Evolutionary conservation across 139 green algal genomes (phyloP), one percentile per base, ranked within the genome.

Genomic region (Chlamydomonas sphaeroides): DNA sequence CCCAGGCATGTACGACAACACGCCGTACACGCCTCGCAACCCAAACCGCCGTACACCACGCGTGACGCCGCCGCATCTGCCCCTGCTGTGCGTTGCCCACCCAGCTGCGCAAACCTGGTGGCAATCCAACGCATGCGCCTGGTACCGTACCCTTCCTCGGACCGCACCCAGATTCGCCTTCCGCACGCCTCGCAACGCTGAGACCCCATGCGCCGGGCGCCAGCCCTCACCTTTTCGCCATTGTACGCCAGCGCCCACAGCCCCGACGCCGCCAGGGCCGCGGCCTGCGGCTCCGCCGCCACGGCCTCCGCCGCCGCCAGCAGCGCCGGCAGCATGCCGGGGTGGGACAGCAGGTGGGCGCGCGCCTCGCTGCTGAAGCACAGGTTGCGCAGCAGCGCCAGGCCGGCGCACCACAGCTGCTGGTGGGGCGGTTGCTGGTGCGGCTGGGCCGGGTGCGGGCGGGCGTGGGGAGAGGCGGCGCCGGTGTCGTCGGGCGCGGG

Each of bases 361-460:
- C 88, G 85, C 68, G 88, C 79, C 32, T 92, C 90, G 0, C 77
- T 17, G 23, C 75, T 45, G n/a, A 94, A 90, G 8, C 81, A 85
- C 71, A 94, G 68, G 71, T 94, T 94, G 57, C 89, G 88, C 71
- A 92, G 75, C 68, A 94, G 83, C 32, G 89, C 86, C 65, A 94
- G 78, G 8, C 63, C 83, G 1, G 56, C 33, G 48, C 68, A 68
- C 32, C 49, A 49, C 21, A 84, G 48, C 32, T n/a, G 26, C 32
- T 21, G 21, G 5, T 39, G 38, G 38, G 45, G 63, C 63, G 11
- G 42, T 3, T 33, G 28, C 28, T 38, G 75, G n/a, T 62, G 59
- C 21, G 32, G 42, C 63, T 85, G 62, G 35, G 72, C 65, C 39
- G 33, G 67, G 65, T 84, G 85, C 78, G 65, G 48, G 1, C 3